Evolutionary conservation across 495 filamentous ascomycete species (phyloP).

Genomic region (Penicillium lagena): DNA sequence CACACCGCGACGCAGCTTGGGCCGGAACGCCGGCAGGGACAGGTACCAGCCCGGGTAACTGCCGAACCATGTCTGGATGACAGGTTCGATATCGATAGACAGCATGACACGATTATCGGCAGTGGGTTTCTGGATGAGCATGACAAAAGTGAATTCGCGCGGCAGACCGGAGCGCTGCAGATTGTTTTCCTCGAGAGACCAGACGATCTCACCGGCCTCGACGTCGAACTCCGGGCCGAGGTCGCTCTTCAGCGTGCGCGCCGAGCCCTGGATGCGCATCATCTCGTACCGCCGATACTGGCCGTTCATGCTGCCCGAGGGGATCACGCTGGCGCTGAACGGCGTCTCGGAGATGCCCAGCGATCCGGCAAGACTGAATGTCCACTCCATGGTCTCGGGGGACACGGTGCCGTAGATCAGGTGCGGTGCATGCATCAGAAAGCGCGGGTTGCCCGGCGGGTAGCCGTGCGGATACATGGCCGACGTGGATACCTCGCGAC

Average conservation of each 20-base stretch:
- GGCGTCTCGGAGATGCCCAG: slow-evolving; percentile 41
- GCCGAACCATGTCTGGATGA: slow-evolving; percentile 27
- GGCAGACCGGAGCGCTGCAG: slow-evolving; percentile 45
- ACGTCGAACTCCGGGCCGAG: slow-evolving; percentile 28
- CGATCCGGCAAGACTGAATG: slow-evolving; percentile 42
- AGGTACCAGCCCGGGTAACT: slow-evolving; percentile 29
- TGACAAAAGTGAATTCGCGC: slow-evolving; percentile 49
- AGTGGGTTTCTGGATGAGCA: slow-evolving; percentile 39
- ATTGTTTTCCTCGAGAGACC: slow-evolving; percentile 47
- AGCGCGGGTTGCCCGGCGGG: slow-evolving; percentile 26
- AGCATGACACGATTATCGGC: slow-evolving; percentile 23
- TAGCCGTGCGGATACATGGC: slow-evolving; percentile 1
- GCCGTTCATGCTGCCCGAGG: slow-evolving; percentile 30
- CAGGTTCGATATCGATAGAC: slow-evolving; percentile 32
- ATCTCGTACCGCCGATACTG: slow-evolving; percentile 43
- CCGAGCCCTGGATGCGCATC: slow-evolving; percentile 49
- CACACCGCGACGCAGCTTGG: slow-evolving; percentile 17
- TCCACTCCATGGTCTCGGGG: slow-evolving; percentile 46
- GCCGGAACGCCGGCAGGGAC: slow-evolving; percentile 19
- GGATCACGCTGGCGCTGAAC: slow-evolving; percentile 36
- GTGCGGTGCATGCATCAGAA: slow-evolving; percentile 48
- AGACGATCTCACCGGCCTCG: slow-evolving; percentile 41
- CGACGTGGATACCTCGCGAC: slow-evolving; percentile 3
- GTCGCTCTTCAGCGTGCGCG: slow-evolving; percentile 31
- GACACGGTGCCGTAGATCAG: slow-evolving; percentile 47